Percentiles rank a stretch among this genome's conserved stretches.
phyloP scores from a whole-genome alignment of 306 rosid genomes.

The Glycine tomentella region DNA sequence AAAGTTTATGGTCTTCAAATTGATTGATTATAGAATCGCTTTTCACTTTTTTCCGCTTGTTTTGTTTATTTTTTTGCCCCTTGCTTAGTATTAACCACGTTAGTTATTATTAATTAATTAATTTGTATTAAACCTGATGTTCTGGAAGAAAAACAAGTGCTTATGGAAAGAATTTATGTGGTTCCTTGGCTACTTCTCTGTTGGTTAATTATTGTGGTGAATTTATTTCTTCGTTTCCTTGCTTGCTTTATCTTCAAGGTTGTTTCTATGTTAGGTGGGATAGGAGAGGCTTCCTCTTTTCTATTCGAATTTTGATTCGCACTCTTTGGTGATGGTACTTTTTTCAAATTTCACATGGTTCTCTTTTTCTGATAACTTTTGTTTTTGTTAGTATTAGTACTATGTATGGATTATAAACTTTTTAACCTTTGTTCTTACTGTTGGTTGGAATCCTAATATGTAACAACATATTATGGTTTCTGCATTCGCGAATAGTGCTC shows the following conservation, averaged over 20 bases:
- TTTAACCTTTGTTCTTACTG: background rate
- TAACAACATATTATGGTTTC: slow-evolving; percentile 17
- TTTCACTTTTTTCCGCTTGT: background rate
- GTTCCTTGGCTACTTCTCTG: background rate
- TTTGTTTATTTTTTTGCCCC: background rate
- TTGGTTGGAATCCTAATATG: slow-evolving; percentile 29
- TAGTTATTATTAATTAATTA: background rate
- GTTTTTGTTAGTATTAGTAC: slow-evolving; percentile 2
- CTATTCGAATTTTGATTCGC: slow-evolving; percentile 42
- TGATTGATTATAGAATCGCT: slow-evolving; percentile 2
- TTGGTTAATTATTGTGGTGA: slow-evolving; percentile 6
- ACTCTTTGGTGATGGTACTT: slow-evolving; percentile 36
- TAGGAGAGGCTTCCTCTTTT: slow-evolving; percentile 27
- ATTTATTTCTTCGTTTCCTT: slow-evolving; percentile 9
- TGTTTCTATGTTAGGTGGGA: slow-evolving; percentile 54
- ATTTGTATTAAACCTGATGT: slow-evolving; percentile 8
- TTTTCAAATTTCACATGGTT: slow-evolving; percentile 43
- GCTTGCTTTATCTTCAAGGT: slow-evolving; percentile 30
- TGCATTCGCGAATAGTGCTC: background rate
- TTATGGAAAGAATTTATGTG: slow-evolving; percentile 2
- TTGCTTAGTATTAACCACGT: slow-evolving; percentile 27
- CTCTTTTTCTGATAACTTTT: slow-evolving; percentile 4
- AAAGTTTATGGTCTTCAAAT: slow-evolving; percentile 44
- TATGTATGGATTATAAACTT: slow-evolving; percentile 13
- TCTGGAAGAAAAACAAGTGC: slow-evolving; percentile 19